These are phyloP conservation scores for Phlyctochytrium planicorne DNA, from an alignment of 192 early-diverging fungal genomes.

Conservation along the genomic window DNA sequence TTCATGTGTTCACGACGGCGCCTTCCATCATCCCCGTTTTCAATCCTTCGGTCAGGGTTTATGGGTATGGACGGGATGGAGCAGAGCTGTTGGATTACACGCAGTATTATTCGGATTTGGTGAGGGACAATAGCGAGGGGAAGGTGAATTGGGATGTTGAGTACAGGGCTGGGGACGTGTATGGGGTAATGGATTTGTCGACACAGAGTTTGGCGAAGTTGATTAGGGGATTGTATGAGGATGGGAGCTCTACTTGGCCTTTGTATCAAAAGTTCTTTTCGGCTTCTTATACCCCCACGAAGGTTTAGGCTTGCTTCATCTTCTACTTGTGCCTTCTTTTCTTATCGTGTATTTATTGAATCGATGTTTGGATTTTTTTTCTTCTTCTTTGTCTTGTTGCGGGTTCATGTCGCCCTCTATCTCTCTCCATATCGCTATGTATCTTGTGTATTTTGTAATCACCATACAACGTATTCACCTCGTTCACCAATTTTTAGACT, in stretches of 20 bases:
- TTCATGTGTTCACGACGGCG: not conserved
- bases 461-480: no score
- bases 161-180: constrained; percentile 18
- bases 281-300: no score
- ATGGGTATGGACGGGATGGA: not conserved
- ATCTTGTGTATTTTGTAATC: no score
- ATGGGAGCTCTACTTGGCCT: not conserved
- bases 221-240: not conserved
- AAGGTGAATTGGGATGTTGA: constrained; percentile 17
- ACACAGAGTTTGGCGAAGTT: constrained; percentile 13
- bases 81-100: constrained; percentile 16
- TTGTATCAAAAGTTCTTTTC: not conserved
- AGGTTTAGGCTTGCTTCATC: no score
- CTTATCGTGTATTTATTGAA: no score
- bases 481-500: no score
- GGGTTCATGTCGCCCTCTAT: no score
- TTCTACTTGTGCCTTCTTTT: no score
- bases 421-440: no score
- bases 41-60: not conserved
- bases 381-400: no score
- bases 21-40: not conserved
- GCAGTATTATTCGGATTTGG: constrained; percentile 28
- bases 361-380: no score
- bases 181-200: constrained; percentile 26
- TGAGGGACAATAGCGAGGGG: constrained; percentile 18